phyloP scores from a whole-genome alignment of 106 monocot species.

The Apostasia shenzhenica region DNA sequence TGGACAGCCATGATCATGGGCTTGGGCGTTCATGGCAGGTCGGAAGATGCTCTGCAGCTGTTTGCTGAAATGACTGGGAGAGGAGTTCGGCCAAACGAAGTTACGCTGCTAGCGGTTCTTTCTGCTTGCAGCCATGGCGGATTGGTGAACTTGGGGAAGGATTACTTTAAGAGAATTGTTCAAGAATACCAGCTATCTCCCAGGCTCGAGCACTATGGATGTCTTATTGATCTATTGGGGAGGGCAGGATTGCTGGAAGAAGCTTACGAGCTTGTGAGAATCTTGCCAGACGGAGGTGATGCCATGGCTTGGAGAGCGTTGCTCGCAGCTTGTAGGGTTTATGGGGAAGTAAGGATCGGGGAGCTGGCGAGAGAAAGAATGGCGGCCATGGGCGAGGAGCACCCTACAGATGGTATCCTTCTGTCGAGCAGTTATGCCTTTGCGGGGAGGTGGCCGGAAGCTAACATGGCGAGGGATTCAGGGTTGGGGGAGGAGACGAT shows the following conservation, averaged over 20 bases:
- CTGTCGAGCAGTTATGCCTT: constrained; percentile 19
- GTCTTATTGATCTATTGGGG: constrained; percentile 37
- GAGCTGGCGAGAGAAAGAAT: constrained; percentile 20
- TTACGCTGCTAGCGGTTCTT: constrained; percentile 41
- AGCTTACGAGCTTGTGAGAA: constrained; percentile 36
- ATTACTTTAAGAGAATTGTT: constrained; percentile 33
- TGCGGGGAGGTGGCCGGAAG: constrained; percentile 21
- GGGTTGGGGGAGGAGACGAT: constrained; percentile 2
- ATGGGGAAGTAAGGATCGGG: constrained; percentile 27
- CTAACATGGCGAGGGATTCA: not conserved
- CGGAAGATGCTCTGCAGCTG: constrained; percentile 22
- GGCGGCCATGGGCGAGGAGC: constrained; percentile 24
- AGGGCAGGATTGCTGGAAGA: constrained; percentile 50
- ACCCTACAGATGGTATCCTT: constrained; percentile 30
- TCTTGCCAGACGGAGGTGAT: constrained; percentile 23
- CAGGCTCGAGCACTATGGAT: constrained; percentile 45
- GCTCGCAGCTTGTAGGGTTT: constrained; percentile 39
- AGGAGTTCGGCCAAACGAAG: constrained; percentile 33
- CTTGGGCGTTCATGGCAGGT: constrained; percentile 25
- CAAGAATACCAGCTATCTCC: constrained; percentile 15
- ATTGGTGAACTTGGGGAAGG: constrained; percentile 22
- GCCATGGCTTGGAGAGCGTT: constrained; percentile 47
- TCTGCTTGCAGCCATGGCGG: constrained; percentile 51
- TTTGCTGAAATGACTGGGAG: constrained; percentile 33
- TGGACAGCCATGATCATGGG: constrained; percentile 60